Conservation (phyloP, 2,329 filamentous ascomycete species). For the Clarireedia hainanense region DNA sequence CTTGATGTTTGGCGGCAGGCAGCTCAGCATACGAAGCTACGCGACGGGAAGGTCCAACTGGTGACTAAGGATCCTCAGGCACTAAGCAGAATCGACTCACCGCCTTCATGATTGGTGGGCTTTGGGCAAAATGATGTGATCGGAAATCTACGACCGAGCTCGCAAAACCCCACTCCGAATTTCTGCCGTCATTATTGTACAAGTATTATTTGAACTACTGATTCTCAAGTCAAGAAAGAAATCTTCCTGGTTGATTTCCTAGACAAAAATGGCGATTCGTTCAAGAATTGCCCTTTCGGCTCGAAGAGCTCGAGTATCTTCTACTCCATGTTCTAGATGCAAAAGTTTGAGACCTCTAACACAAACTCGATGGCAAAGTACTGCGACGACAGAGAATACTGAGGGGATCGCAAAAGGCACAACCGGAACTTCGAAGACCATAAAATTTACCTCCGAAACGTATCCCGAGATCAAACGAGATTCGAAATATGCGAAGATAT, state of each 20-base stretch:
- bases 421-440: slow-evolving; percentile 32
- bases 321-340: slow-evolving; percentile 6
- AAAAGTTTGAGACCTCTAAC: slow-evolving; percentile 17
- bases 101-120: too few relatives aligned
- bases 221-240: background rate
- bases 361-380: slow-evolving; percentile 26
- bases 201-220: too few relatives aligned
- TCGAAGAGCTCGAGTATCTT: slow-evolving; percentile 20
- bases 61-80: slow-evolving; percentile 3
- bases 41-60: slow-evolving; percentile 10
- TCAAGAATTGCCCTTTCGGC: slow-evolving; percentile 21
- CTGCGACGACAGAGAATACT: slow-evolving; percentile 23
- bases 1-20: slow-evolving; percentile 18
- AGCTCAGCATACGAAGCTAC: slow-evolving; percentile 25
- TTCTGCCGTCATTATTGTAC: background rate
- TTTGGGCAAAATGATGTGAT: too few relatives aligned
- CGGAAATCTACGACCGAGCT: background rate
- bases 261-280: slow-evolving; percentile 22
- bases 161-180: slow-evolving; percentile 3
- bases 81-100: background rate
- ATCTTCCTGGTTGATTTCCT: slow-evolving; percentile 4
- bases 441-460: slow-evolving; percentile 77
- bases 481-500: slow-evolving; percentile 64
- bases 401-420: slow-evolving; percentile 24
- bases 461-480: slow-evolving; percentile 81